phyloP scores from a whole-genome alignment of 2,329 filamentous ascomycete species.

The Albifimbria verrucaria region DNA sequence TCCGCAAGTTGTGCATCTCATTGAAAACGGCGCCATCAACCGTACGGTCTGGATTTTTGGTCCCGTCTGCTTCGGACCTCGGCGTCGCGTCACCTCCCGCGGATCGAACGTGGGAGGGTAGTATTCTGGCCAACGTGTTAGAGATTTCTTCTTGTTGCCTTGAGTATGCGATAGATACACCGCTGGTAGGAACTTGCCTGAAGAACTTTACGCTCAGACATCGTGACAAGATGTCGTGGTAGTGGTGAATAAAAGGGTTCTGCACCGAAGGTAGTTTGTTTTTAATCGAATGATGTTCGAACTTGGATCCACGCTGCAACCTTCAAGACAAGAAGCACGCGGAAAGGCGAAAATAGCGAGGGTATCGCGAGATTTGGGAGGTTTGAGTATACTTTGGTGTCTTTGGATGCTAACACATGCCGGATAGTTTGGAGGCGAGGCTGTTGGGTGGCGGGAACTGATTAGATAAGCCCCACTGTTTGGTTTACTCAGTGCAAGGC shows the following conservation, averaged over 20 bases:
- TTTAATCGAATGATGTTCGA: too few species aligned
- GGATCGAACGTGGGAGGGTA: slow-evolving; percentile 87
- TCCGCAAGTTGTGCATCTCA: slow-evolving; percentile 45
- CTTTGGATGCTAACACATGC: too few species aligned
- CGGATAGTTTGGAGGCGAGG: slow-evolving; percentile 4
- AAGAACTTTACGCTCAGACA: slow-evolving; percentile 86
- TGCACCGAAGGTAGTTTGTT: too few species aligned
- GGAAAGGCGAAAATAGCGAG: too few species aligned
- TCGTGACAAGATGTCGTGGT: too few species aligned
- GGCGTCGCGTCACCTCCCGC: slow-evolving; percentile 68
- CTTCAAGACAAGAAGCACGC: too few species aligned
- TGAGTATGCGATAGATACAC: neutral
- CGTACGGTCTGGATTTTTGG: slow-evolving; percentile 83
- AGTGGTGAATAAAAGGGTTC: too few species aligned
- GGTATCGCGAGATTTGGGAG: too few species aligned
- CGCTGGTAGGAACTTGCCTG: slow-evolving; percentile 15
- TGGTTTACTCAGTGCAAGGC: slow-evolving; percentile 8
- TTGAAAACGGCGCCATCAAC: slow-evolving; percentile 61
- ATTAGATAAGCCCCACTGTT: slow-evolving; percentile 8
- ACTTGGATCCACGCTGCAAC: too few species aligned
- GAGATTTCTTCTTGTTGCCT: slow-evolving; percentile 6
- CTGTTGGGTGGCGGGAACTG: slow-evolving; percentile 6
- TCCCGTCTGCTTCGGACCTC: slow-evolving; percentile 67
- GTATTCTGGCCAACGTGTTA: slow-evolving; percentile 47
- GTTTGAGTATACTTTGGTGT: too few species aligned